Conservation (phyloP, 306 rosid species). For the Senna siamea region DNA sequence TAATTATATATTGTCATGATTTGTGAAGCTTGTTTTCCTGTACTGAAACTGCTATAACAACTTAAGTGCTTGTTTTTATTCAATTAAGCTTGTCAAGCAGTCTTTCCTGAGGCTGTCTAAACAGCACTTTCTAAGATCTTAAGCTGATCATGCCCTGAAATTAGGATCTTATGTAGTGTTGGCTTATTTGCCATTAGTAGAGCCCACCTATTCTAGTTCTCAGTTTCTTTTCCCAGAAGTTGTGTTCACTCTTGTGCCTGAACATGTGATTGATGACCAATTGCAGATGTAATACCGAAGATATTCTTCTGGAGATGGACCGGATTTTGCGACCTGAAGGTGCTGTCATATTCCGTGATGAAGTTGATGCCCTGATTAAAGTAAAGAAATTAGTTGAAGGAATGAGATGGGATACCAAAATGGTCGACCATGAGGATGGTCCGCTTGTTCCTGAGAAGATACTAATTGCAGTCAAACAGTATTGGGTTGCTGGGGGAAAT, state of each 20-base stretch:
- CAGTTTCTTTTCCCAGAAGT: background rate
- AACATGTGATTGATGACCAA: conserved; percentile 26
- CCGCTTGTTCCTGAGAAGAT: conserved; percentile 93
- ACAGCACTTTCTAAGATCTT: too few species aligned
- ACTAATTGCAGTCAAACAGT: conserved; percentile 89
- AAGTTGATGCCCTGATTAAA: conserved; percentile 67
- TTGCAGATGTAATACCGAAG: conserved; percentile 80
- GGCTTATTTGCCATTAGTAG: conserved; percentile 2
- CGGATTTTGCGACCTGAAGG: conserved; percentile 93
- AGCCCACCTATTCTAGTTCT: conserved; percentile 19
- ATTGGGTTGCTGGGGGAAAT: conserved; percentile 84
- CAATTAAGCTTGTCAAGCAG: background rate
- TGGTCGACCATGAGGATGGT: conserved; percentile 98
- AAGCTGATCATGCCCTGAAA: background rate
- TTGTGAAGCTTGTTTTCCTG: background rate
- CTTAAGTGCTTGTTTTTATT: conserved; percentile 1
- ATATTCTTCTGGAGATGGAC: conserved; percentile 97
- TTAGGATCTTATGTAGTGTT: conserved; percentile 8
- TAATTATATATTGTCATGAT: conserved; percentile 2
- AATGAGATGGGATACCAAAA: conserved; percentile 88
- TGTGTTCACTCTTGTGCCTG: conserved; percentile 28
- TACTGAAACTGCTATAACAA: conserved; percentile 14
- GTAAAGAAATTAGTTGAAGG: conserved; percentile 83
- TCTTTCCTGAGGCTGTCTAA: background rate
- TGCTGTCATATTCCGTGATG: conserved; percentile 87